These are phyloP conservation scores for Arabidopsis hybrid DNA, from an alignment of 441 rosid species.

Conservation along the genomic window DNA sequence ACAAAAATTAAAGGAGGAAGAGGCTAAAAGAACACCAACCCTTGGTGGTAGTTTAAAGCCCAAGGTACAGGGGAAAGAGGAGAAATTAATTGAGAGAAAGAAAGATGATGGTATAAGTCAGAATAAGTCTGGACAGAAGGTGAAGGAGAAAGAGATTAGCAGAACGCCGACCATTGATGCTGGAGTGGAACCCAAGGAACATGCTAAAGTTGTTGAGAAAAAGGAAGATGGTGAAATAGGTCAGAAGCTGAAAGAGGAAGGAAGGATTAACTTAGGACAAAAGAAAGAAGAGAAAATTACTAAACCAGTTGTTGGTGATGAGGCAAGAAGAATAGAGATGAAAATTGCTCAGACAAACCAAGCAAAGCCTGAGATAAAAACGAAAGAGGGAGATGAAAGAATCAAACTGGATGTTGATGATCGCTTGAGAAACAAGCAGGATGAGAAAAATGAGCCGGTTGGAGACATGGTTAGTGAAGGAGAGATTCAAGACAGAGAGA, in stretches of 20 bases:
- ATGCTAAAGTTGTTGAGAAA: constrained; percentile 14
- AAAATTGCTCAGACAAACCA: background rate
- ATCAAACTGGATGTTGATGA: background rate
- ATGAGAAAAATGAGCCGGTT: constrained; percentile 4
- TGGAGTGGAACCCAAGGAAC: constrained; percentile 18
- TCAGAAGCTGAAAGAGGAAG: constrained; percentile 28
- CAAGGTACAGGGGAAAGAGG: constrained; percentile 27
- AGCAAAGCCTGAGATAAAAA: constrained; percentile 14
- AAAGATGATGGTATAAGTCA: constrained; percentile 2
- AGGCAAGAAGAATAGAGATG: constrained; percentile 26
- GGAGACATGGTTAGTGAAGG: constrained; percentile 18
- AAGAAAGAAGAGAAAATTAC: constrained; percentile 19
- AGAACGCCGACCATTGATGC: constrained; percentile 12
- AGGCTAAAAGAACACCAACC: constrained; percentile 4
- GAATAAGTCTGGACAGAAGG: constrained; percentile 1
- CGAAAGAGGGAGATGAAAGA: constrained; percentile 25
- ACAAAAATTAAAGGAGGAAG: constrained; percentile 34
- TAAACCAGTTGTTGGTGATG: constrained; percentile 5
- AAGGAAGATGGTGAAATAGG: constrained; percentile 21
- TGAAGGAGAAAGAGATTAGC: background rate
- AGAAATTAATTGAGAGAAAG: constrained; percentile 3
- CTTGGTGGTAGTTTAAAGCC: constrained; percentile 21
- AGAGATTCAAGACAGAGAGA: constrained; percentile 9
- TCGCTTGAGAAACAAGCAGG: background rate
- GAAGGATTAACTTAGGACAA: background rate